These are phyloP conservation scores for Barbatosphaeria neglecta DNA, from an alignment of 495 filamentous ascomycete species.

Conservation along the genomic window DNA sequence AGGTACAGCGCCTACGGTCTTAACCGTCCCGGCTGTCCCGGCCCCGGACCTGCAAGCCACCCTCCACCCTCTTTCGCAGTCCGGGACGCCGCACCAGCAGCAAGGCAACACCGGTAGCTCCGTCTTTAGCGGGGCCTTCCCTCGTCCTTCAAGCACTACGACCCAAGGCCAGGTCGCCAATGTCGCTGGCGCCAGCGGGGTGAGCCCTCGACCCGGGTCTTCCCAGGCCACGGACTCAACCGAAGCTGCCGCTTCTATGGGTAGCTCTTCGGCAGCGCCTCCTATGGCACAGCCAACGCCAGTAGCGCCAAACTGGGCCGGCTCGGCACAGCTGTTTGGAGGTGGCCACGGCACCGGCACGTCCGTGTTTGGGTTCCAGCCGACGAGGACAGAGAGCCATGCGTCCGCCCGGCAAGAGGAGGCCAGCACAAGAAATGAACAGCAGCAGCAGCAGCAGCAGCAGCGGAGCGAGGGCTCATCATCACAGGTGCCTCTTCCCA, in stretches of 20 bases:
- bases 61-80: not conserved
- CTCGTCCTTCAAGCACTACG: not conserved
- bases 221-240: not conserved
- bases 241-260: not conserved
- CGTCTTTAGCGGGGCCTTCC: not conserved
- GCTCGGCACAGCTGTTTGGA: constrained; percentile 23
- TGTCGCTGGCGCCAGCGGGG: not conserved
- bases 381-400: constrained; percentile 4
- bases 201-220: not conserved
- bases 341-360: constrained; percentile 2
- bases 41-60: not conserved
- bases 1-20: constrained; percentile 7
- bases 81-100: not conserved
- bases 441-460: no score
- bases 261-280: not conserved
- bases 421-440: constrained; percentile 2
- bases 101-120: not conserved
- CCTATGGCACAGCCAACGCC: constrained; percentile 16
- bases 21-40: not conserved
- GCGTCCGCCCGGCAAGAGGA: constrained; percentile 6
- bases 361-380: constrained; percentile 7
- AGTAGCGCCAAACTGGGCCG: constrained; percentile 32
- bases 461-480: constrained; percentile 3
- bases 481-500: not conserved
- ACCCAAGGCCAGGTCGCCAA: not conserved